These are phyloP conservation scores for Umbelopsis isabellina DNA, from an alignment of 192 early-diverging fungal species.

Conservation along the genomic window DNA sequence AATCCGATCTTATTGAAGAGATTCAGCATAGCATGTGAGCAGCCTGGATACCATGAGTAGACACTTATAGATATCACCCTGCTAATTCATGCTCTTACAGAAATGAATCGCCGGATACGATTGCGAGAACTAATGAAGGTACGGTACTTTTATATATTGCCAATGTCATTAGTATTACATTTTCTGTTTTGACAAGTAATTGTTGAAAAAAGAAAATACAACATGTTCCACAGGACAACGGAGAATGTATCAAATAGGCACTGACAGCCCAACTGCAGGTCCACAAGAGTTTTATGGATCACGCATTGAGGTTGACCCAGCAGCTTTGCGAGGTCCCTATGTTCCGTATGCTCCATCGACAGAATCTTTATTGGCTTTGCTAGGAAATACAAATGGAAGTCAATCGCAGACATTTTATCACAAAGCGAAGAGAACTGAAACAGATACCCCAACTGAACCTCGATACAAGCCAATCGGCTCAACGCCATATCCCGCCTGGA, in stretches of 20 bases:
- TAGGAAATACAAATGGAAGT: slow-evolving; percentile 44
- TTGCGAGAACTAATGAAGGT: too few species aligned
- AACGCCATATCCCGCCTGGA: slow-evolving; percentile 26
- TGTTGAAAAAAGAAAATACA: too few species aligned
- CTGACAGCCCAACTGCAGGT: neutral
- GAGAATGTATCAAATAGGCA: slow-evolving; percentile 1
- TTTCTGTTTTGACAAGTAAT: too few species aligned
- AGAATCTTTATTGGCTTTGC: slow-evolving; percentile 69
- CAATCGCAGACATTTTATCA: neutral
- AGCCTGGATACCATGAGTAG: too few species aligned
- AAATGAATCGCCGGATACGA: too few species aligned
- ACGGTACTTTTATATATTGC: too few species aligned
- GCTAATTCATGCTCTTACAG: too few species aligned
- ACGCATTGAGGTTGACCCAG: slow-evolving; percentile 8
- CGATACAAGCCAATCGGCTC: slow-evolving; percentile 11
- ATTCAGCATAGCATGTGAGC: too few species aligned
- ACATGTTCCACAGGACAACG: neutral
- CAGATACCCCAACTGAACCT: neutral
- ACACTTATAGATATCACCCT: too few species aligned
- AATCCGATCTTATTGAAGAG: too few species aligned
- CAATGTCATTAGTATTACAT: too few species aligned
- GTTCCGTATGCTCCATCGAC: slow-evolving; percentile 72
- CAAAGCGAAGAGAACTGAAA: neutral
- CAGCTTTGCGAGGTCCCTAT: slow-evolving; percentile 52
- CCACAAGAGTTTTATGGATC: neutral